Conservation (phyloP, 1,139 yeast species). For the Williopsis jadinii region DNA sequence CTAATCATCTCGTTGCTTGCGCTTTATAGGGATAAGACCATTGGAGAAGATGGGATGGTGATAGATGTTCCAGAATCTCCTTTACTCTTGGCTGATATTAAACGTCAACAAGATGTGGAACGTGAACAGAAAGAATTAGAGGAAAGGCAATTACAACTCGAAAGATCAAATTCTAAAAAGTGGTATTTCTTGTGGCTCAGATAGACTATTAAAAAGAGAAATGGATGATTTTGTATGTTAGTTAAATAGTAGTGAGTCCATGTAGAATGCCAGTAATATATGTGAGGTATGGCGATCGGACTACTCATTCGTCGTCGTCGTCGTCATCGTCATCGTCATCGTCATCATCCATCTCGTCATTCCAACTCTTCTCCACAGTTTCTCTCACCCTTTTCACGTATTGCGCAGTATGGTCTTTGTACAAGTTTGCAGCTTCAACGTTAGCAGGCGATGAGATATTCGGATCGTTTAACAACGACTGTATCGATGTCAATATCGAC, state of each 20-base stretch:
- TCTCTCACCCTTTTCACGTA: slow-evolving; percentile 87
- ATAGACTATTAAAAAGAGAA: slow-evolving; percentile 10
- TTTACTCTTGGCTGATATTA: slow-evolving; percentile 13
- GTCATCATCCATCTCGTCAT: slow-evolving; percentile 61
- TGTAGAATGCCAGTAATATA: background rate
- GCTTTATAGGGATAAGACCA: slow-evolving; percentile 25
- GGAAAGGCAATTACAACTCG: slow-evolving; percentile 2
- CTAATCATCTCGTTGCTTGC: slow-evolving; percentile 28
- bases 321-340: slow-evolving; percentile 55
- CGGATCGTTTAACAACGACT: slow-evolving; percentile 87
- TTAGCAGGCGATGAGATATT: slow-evolving; percentile 96
- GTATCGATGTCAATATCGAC: slow-evolving; percentile 83
- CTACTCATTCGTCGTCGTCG: slow-evolving; percentile 1
- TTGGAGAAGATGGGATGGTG: slow-evolving; percentile 19
- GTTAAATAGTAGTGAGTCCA: too few relatives aligned
- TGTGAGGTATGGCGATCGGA: background rate
- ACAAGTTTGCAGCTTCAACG: slow-evolving; percentile 94
- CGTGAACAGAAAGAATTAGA: slow-evolving; percentile 4
- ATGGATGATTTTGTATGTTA: background rate
- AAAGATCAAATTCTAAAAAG: slow-evolving; percentile 17
- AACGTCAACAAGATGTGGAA: slow-evolving; percentile 14
- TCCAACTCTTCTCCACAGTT: slow-evolving; percentile 92
- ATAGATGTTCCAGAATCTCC: slow-evolving; percentile 17
- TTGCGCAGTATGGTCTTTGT: slow-evolving; percentile 91
- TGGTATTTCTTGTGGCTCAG: slow-evolving; percentile 44